Evolutionary conservation across 2,329 filamentous ascomycete genomes (phyloP).

Genomic region (Raffaelea albimanens): DNA sequence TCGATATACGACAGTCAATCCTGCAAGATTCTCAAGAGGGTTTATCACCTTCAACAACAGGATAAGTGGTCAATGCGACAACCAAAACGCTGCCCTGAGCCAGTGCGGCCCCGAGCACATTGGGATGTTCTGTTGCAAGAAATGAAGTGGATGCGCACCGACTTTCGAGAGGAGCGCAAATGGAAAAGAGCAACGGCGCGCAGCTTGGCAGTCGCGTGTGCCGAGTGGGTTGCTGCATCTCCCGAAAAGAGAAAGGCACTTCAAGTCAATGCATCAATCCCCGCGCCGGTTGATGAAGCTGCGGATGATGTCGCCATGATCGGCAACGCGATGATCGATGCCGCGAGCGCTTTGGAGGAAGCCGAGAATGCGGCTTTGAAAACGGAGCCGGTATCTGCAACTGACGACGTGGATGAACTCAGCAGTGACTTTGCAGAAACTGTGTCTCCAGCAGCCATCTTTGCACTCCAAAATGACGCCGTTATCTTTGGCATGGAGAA

Average conservation of each 20-base stretch:
- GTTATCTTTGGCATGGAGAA: conserved; percentile 69
- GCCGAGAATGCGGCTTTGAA: conserved; percentile 26
- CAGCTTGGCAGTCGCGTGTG: conserved; percentile 73
- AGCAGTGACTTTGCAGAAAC: conserved; percentile 27
- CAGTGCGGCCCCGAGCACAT: conserved; percentile 65
- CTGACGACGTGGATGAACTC: conserved; percentile 17
- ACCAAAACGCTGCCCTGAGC: conserved; percentile 74
- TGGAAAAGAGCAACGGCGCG: conserved; percentile 81
- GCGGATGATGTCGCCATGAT: conserved; percentile 11
- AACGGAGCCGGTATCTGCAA: conserved; percentile 33
- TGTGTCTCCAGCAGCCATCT: conserved; percentile 50
- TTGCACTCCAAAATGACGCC: conserved; percentile 72
- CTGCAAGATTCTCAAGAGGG: conserved; percentile 72
- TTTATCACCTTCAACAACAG: conserved; percentile 83
- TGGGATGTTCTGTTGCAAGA: conserved; percentile 82
- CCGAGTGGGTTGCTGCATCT: conserved; percentile 64
- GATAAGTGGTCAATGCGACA: conserved; percentile 92
- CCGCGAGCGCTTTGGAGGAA: conserved; percentile 3
- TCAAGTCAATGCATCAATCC: conserved; percentile 53
- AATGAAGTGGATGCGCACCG: conserved; percentile 96
- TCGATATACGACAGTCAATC: conserved; percentile 81
- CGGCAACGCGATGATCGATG: conserved; percentile 14
- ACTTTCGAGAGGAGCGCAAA: conserved; percentile 88
- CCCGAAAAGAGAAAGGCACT: conserved; percentile 55
- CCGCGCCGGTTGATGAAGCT: conserved; percentile 18